Base-by-base conservation (phyloP, 345 rosid species). In the Microthlaspi erraticum region DNA sequence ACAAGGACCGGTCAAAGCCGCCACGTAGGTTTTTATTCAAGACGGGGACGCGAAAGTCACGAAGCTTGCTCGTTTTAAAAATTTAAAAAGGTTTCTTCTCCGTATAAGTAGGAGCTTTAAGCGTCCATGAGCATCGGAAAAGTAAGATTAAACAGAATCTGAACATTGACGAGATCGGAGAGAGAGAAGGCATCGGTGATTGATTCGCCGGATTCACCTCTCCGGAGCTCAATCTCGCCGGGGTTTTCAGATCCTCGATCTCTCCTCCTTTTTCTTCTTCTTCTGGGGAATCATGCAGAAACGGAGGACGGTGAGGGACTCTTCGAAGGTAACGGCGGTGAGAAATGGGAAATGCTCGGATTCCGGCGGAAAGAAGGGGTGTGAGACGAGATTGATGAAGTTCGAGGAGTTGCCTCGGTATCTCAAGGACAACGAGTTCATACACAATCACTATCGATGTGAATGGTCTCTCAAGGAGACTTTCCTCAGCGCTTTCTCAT, bases 381-480 rank as follows among this genome's bases (percentile, higher is more conserved):
- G 71, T 5, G 82, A 79, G 84, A 77, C 63, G 82, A 78, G 81
- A 63, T 83, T 94, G 79, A 63, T 84, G 83, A 88, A 81, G 79
- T 94, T 62, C 65, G 77, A 81, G 54, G 97, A 94, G 60, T 73
- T 94, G 46, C 99, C 99, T 19, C 87, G 84, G 49, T 94, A 88
- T 77, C 37, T 94, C 70, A 80, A 83, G 52, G 99, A 94, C 66
- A 94, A 91, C 67, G 98, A 89, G 85, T 94, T 62, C 80, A 91
- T 94, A 46, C 81, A 91, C 81, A 89, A 91, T 61, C 67, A 94
- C 75, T 91, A 94, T 75, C 81, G 98, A 44, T 88, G 98, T 77
- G 98, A 91, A 53, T 91, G 99, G 99, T 88, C 99, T 1, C 32
- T 94, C 19, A 87, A 75, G 77, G 96, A 94, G 8, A 82, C 89